Evolutionary conservation across 331 rosid species (phyloP).

Genomic region (Ulmus americana): DNA sequence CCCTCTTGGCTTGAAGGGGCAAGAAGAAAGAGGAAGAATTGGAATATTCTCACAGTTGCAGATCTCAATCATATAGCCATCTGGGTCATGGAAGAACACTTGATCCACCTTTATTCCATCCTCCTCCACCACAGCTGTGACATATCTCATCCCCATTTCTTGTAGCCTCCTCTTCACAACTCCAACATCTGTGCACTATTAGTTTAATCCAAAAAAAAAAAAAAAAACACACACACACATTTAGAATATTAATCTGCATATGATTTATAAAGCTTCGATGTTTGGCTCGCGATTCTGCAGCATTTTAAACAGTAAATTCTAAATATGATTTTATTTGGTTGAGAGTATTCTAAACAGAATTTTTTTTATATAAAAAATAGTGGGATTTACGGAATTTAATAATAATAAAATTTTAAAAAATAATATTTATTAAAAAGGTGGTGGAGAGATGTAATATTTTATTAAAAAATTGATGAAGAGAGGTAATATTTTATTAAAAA

Average conservation of each 20-base stretch:
- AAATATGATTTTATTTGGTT: background rate
- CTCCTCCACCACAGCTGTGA: conserved; percentile 69
- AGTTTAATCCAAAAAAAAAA: background rate
- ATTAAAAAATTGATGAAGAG: no score
- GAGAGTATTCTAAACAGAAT: background rate
- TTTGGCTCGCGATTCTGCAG: no score
- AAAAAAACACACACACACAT: no score
- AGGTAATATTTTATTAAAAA: no score
- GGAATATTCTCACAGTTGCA: conserved; percentile 87
- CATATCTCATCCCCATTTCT: conserved; percentile 72
- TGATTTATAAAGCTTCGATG: no score
- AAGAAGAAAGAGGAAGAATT: conserved; percentile 52
- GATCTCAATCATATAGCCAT: conserved; percentile 80
- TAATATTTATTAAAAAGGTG: background rate
- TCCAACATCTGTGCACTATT: conserved; percentile 67
- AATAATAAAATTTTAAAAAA: no score
- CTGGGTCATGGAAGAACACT: conserved; percentile 94
- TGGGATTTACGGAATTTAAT: no score
- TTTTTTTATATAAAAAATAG: no score
- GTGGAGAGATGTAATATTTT: no score
- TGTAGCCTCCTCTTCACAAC: conserved; percentile 63
- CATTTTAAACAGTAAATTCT: no score
- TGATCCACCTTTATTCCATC: conserved; percentile 63
- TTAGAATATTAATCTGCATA: no score
- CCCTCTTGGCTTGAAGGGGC: conserved; percentile 43